phyloP scores from a whole-genome alignment of 1,139 yeast species.

The Candida tropicalis region DNA sequence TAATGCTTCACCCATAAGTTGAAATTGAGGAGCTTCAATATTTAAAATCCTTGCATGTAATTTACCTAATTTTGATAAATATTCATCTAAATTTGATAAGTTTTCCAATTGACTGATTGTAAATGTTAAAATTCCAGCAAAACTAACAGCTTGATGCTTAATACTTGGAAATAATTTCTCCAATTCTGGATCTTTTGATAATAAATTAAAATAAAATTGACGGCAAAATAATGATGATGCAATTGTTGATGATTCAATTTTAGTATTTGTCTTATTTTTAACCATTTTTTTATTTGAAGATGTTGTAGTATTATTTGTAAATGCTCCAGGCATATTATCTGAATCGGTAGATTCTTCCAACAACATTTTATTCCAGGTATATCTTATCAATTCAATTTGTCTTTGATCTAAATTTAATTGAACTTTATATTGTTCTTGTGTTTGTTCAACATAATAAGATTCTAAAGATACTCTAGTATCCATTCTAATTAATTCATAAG shows the following conservation, averaged over 20 bases:
- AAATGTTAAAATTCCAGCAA: slow-evolving; percentile 77
- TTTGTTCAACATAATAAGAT: slow-evolving; percentile 20
- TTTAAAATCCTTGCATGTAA: slow-evolving; percentile 76
- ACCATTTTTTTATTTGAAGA: slow-evolving; percentile 12
- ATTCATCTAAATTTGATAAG: slow-evolving; percentile 53
- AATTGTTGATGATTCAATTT: slow-evolving; percentile 23
- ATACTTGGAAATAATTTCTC: slow-evolving; percentile 65
- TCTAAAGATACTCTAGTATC: slow-evolving; percentile 52
- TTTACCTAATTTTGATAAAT: slow-evolving; percentile 66
- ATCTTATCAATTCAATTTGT: slow-evolving; percentile 44
- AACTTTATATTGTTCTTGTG: slow-evolving; percentile 24
- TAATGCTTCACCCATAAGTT: slow-evolving; percentile 78
- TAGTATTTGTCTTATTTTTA: slow-evolving; percentile 4
- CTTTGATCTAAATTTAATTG: slow-evolving; percentile 29
- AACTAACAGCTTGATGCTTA: slow-evolving; percentile 72
- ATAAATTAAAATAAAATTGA: slow-evolving; percentile 62
- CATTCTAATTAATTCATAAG: slow-evolving; percentile 41
- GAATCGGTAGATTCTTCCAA: slow-evolving; percentile 29
- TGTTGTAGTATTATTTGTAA: slow-evolving; percentile 9
- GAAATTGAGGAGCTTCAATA: slow-evolving; percentile 72
- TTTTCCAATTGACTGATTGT: slow-evolving; percentile 53
- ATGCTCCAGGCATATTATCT: slow-evolving; percentile 15
- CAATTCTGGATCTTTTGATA: slow-evolving; percentile 54
- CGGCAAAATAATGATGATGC: slow-evolving; percentile 59
- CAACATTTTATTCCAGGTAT: slow-evolving; percentile 49